Base-by-base conservation (phyloP, 2,329 filamentous ascomycete species). In the Nannizziopsis arthrosporioides region DNA sequence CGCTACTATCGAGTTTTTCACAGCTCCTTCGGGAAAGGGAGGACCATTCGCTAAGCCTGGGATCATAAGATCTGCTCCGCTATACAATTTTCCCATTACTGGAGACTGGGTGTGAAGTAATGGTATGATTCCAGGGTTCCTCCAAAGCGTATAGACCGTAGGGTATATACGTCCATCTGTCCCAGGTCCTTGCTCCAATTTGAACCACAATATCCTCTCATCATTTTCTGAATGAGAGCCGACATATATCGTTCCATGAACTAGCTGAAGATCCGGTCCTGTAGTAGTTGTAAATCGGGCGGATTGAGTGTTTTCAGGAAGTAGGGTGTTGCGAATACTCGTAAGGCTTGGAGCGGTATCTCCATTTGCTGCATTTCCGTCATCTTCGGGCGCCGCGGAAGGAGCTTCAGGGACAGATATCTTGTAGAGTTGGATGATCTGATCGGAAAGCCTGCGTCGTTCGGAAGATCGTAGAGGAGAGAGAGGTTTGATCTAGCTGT, bases 31-130 rank as follows among this genome's bases (percentile, higher is more conserved):
- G 3, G 79, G 77, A 57, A 82, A 84, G 1, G 80, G 79, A 9
- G 80, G 78, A 1, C 80, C 79, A 45, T 76, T 73, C 22, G 79
- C 74, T 11, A 84, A 64, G 7, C 81, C 81, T 1, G 81, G 81
- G 1, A 76, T 82, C 81, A 84, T 84, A 42, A 84, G 66, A 61
- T 83, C 80, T 15, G 81, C 80, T 3, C 81, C 81, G 6, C 73
- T 72, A 49, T 75, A 75, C 7, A 84, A 65, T 62, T 82, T 83
- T 51, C 74, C 69, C 57, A 83, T 74, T 18, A 78, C 71, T 42
- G 69, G 57, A 8, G 72, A 68, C 3, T 77, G 78, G 0, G 81
- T 83, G 55, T 81, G 74, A n/a, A 84, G 68, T 30, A 84, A 61
- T 0, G 81, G 78, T 0, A 82, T 65, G 11, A 84, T 65, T 27